A percentile compares a stretch with the other conserved stretches of the same genome.
Evolutionary conservation across 2,329 filamentous ascomycete genomes (phyloP).

Genomic region (Rutstroemia sydowiana): DNA sequence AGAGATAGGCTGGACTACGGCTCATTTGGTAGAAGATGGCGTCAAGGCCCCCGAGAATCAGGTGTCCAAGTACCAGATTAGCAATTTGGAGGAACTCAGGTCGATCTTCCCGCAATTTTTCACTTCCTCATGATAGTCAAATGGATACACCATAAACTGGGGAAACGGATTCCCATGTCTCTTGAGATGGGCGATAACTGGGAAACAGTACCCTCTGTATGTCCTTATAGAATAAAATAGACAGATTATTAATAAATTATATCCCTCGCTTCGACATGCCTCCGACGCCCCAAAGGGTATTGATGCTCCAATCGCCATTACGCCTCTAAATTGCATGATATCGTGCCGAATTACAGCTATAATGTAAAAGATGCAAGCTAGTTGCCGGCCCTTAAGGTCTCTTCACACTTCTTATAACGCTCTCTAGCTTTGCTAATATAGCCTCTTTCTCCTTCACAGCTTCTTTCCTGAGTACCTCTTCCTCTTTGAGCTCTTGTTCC

Average conservation of each 20-base stretch:
- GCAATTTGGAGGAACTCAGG: constrained; percentile 67
- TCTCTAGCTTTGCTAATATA: constrained; percentile 52
- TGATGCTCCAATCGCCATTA: background rate
- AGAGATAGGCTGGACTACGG: constrained; percentile 76
- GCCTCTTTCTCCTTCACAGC: constrained; percentile 58
- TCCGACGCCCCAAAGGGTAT: background rate
- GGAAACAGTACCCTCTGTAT: background rate
- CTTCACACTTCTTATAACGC: constrained; percentile 52
- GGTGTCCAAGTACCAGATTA: constrained; percentile 69
- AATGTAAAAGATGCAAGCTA: too few relatives aligned
- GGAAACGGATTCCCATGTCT: background rate
- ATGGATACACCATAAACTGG: background rate
- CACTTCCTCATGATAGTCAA: constrained; percentile 40
- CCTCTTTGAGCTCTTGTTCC: constrained; percentile 56
- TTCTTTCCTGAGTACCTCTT: constrained; percentile 54
- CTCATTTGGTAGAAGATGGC: constrained; percentile 76
- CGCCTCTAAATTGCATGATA: background rate
- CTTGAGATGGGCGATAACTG: background rate
- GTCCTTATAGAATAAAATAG: background rate
- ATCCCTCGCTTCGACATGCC: background rate
- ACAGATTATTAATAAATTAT: background rate
- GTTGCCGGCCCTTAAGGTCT: constrained; percentile 40
- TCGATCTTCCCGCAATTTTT: constrained; percentile 78
- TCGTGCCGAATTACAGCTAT: too few relatives aligned
- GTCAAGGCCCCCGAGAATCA: constrained; percentile 54